Base-by-base conservation (phyloP, 805 yeast genomes). In the Lipomyces japonicus region DNA sequence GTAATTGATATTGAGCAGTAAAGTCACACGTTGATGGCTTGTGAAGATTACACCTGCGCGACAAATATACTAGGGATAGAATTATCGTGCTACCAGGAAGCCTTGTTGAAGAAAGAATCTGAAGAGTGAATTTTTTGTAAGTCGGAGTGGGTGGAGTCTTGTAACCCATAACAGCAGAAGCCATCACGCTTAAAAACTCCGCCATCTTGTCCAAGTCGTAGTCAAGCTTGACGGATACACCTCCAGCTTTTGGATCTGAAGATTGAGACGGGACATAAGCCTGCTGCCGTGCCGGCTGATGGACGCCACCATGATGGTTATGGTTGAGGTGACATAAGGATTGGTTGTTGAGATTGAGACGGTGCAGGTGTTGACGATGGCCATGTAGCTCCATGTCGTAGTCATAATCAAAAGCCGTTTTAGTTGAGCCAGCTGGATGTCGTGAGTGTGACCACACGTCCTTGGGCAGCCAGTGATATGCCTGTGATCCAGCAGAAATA, bases 91-190 rank as follows among this genome's bases (percentile, higher is more conserved):
- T 78, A 57, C 82, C 78, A 26, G 97, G 95, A 60, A 91, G 73
- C 59, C 97, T 79, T 3, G 97, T 93, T 10, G 96, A 95, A 49
- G 82, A 76, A 53, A 91, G 72, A 2, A 91, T 90, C 36, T 83
- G 77, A 48, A 76, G 74, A 18, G 87, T 71, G 57, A 80, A 80
- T 52, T 72, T 71, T 60, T 76, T 79, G 66, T 86, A 83, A 37
- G 76, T 73, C 38, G 65, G 65, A 21, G 76, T 57, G n/a, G 82
- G 70, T 49, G 40, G 66, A 2, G 61, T 48, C 62, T 53, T 41
- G 32, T 57, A 61, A 61, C 51, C 69, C 71, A 57, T 71, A 61
- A 61, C 65, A 26, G 87, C 83, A 59, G 75, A 82, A 12, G 86
- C 75, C 66, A 87, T 78, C 75, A 89, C 80, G 44, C 88, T 75